These are phyloP conservation scores for Arabidopsis hybrid DNA, from an alignment of 441 rosid species.

Conservation along the genomic window DNA sequence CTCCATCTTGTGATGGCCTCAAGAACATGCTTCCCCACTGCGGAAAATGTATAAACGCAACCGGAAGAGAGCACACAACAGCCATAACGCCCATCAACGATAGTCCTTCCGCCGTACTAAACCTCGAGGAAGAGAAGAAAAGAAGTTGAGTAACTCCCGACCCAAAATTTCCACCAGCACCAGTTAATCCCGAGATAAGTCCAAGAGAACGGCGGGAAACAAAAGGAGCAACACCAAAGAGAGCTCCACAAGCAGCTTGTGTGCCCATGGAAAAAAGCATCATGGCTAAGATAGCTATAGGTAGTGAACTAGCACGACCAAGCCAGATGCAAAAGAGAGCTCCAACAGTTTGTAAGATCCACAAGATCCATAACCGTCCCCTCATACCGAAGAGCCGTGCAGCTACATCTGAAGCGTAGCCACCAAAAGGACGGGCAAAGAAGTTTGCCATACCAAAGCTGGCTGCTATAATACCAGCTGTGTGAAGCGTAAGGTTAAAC, in stretches of 20 bases:
- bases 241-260: slow-evolving; percentile 63
- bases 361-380: slow-evolving; percentile 55
- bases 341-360: slow-evolving; percentile 59
- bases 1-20: slow-evolving; percentile 49
- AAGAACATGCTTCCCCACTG: slow-evolving; percentile 78
- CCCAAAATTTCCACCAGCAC: slow-evolving; percentile 61
- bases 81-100: slow-evolving; percentile 69
- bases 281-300: slow-evolving; percentile 50
- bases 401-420: slow-evolving; percentile 51
- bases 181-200: slow-evolving; percentile 54
- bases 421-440: slow-evolving; percentile 60
- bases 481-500: slow-evolving; percentile 56
- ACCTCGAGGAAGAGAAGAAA: slow-evolving; percentile 56
- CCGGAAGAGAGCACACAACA: slow-evolving; percentile 64
- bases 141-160: slow-evolving; percentile 57
- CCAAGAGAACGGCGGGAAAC: slow-evolving; percentile 61
- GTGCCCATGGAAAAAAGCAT: slow-evolving; percentile 59
- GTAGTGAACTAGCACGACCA: slow-evolving; percentile 51
- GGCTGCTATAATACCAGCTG: slow-evolving; percentile 62
- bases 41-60: slow-evolving; percentile 64
- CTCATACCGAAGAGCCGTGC: slow-evolving; percentile 60
- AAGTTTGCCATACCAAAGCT: slow-evolving; percentile 65
- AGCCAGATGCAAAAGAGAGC: slow-evolving; percentile 62
- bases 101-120: slow-evolving; percentile 57
- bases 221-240: slow-evolving; percentile 61